Conservation (phyloP, 768 basidiomycete genomes). For the Cystobasidium tubakii region DNA sequence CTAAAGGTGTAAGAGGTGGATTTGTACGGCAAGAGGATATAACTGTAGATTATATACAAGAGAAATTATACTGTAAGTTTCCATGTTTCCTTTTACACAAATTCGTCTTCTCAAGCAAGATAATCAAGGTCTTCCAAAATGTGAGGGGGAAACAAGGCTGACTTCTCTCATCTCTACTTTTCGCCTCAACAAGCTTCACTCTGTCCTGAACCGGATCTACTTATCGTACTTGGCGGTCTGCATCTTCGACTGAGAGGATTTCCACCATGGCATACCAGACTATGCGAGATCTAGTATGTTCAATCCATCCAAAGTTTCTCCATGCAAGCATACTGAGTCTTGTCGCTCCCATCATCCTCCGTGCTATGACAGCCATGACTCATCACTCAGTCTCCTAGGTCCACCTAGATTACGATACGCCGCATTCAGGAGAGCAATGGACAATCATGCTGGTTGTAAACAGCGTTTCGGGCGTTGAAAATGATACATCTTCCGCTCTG, state of each 20-base stretch:
- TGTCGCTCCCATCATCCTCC: no score
- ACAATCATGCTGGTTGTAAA: slow-evolving; percentile 42
- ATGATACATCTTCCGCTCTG: no score
- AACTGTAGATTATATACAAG: slow-evolving; percentile 14
- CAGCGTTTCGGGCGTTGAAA: slow-evolving; percentile 41
- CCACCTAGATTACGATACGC: slow-evolving; percentile 34
- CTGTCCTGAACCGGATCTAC: slow-evolving; percentile 40
- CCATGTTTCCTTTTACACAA: not conserved
- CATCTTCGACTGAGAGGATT: slow-evolving; percentile 42
- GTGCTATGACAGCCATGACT: slow-evolving; percentile 41
- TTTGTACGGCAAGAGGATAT: not conserved
- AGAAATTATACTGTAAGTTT: slow-evolving; percentile 32
- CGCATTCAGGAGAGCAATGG: slow-evolving; percentile 39
- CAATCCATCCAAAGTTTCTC: not conserved
- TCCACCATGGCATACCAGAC: slow-evolving; percentile 43
- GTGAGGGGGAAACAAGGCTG: not conserved
- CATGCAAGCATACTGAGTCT: no score
- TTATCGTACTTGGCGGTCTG: slow-evolving; percentile 43
- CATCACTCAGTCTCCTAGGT: slow-evolving; percentile 38
- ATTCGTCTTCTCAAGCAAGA: not conserved
- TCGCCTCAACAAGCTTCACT: slow-evolving; percentile 17
- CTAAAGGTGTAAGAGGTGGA: slow-evolving; percentile 4
- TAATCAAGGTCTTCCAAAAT: no score
- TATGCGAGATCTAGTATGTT: slow-evolving; percentile 41
- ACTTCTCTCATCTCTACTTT: not conserved